Base-by-base conservation (phyloP, 805 yeast species). In the Metschnikowia corniflorae region DNA sequence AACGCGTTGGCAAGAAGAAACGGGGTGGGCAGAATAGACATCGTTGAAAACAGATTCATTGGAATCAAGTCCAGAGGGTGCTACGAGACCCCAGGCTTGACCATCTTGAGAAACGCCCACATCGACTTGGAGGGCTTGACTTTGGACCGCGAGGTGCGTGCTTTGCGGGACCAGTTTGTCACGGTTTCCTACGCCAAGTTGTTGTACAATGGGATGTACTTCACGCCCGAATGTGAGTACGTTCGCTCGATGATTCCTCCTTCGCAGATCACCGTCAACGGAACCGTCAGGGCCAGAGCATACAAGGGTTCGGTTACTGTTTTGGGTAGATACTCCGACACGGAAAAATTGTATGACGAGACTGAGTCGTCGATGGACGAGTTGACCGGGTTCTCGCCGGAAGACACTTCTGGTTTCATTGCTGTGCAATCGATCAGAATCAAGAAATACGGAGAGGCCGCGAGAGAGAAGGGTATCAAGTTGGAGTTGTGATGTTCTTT, bases 331-430 rank as follows among this genome's bases (percentile, higher is more conserved):
- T 88, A 82, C 45, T 87, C 96, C 17, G 82, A 82, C 48, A 88
- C 97, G 44, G 98, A 93, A 73, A 91, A 88, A 71, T 78, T 93
- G 53, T 93, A 93, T 68, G 97, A 93, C 63, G 96, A 96, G 49
- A 87, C 96, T 38, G 97, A 91, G 68, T 89, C 97, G 12, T 91
- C 97, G 9, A 93, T 93, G 98, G 98, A 93, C 68, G 98, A 93
- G 71, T 80, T 93, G 58, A 88, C 97, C 41, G 98, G 96, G 42
- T 93, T 93, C 77, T 82, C 86, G 56, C 98, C 98, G 47, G 88
- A 85, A 63, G 97, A 91, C 65, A 87, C 98, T 42, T 72, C 94
- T 44, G 98, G 98, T 39, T 93, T 93, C 78, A 93, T 93, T 67
- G 86, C 96, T 51, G 95, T 93, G 54, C 97, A 93, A 75, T 86